Conservation (phyloP, 129 eudicot genomes). For the Arctium lappa region DNA sequence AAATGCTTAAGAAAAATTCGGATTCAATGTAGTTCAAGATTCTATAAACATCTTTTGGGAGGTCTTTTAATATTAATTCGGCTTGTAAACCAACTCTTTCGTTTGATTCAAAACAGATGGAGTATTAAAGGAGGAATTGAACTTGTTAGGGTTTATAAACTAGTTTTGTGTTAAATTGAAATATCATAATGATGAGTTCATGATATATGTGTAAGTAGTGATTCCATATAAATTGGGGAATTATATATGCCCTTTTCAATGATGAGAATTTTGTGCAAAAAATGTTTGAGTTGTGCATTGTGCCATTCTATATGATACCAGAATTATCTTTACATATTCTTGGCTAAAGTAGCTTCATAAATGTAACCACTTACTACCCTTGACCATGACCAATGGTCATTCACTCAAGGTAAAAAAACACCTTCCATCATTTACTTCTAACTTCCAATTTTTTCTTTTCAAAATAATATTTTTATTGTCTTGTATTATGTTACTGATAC, state of each 20-base stretch:
- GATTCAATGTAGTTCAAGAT: conserved; percentile 5
- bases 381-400: conserved; percentile 27
- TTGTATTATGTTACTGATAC: neutral
- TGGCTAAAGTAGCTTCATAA: conserved; percentile 36
- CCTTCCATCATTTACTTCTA: conserved; percentile 9
- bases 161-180: neutral
- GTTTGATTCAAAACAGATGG: neutral
- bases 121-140: neutral
- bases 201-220: conserved; percentile 8
- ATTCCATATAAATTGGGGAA: conserved; percentile 8
- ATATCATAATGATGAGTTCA: conserved; percentile 11
- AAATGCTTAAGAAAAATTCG: neutral
- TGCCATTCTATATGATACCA: conserved; percentile 30
- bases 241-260: conserved; percentile 31
- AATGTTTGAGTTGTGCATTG: conserved; percentile 15
- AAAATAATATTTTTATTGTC: neutral
- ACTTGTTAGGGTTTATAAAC: neutral
- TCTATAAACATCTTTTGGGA: neutral
- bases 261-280: conserved; percentile 19
- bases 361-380: conserved; percentile 26
- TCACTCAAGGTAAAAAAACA: conserved; percentile 25
- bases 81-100: neutral
- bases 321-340: conserved; percentile 30
- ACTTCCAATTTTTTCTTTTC: conserved; percentile 4
- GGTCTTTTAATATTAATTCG: neutral